phyloP scores from a whole-genome alignment of 192 early-diverging fungal genomes.

The Coemansia sp. region DNA sequence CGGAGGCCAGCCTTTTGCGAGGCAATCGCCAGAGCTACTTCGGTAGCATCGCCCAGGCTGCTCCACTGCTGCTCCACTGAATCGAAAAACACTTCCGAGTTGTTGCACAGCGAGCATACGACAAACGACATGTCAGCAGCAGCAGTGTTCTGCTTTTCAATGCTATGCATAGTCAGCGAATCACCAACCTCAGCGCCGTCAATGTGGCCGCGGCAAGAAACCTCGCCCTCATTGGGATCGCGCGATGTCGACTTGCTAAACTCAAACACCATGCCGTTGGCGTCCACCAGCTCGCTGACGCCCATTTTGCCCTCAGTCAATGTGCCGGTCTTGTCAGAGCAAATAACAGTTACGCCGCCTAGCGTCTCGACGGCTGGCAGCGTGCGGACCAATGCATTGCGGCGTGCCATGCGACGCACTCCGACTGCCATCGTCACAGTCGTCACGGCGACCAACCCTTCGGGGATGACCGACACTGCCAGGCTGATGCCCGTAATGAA shows the following conservation, averaged over 20 bases:
- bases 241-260: conserved; percentile 69
- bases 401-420: conserved; percentile 89
- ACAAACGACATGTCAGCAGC: conserved; percentile 77
- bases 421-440: conserved; percentile 97
- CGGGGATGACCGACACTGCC: conserved; percentile 96
- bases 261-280: conserved; percentile 42
- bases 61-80: conserved; percentile 65
- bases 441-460: conserved; percentile 96
- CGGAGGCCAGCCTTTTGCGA: conserved; percentile 81
- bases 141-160: conserved; percentile 59
- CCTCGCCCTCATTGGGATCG: conserved; percentile 59
- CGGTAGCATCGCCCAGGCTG: conserved; percentile 91
- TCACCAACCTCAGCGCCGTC: conserved; percentile 48
- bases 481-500: conserved; percentile 85
- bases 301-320: conserved; percentile 99
- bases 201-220: conserved; percentile 67
- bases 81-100: conserved; percentile 70
- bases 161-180: conserved; percentile 39
- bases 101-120: conserved; percentile 84
- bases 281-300: conserved; percentile 66
- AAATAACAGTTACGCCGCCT: conserved; percentile 94
- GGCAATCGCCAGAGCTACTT: conserved; percentile 87
- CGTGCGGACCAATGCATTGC: conserved; percentile 89
- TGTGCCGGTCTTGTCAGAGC: conserved; percentile 97
- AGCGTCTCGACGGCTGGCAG: conserved; percentile 93